Evolutionary conservation across 768 basidiomycete genomes (phyloP).

Genomic region (Amanita subjunquillea): DNA sequence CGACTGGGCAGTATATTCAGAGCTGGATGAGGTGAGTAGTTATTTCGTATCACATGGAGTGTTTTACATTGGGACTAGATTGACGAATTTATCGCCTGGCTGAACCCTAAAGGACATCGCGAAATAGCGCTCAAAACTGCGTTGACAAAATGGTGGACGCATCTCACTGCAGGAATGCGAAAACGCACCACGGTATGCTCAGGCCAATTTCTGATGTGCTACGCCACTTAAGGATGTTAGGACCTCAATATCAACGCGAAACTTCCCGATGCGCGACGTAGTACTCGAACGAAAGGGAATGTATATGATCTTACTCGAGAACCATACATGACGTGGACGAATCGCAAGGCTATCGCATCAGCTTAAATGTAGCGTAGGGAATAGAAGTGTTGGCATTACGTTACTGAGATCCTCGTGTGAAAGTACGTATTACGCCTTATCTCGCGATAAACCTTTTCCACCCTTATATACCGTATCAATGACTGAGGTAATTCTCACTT

Average conservation of each 20-base stretch:
- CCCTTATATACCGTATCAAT: not conserved
- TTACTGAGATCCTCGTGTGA: not conserved
- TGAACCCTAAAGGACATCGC: slow-evolving; percentile 86
- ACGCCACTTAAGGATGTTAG: slow-evolving; percentile 24
- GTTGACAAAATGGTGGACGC: slow-evolving; percentile 76
- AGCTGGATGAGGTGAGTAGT: slow-evolving; percentile 70
- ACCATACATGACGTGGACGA: slow-evolving; percentile 85
- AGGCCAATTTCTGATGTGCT: slow-evolving; percentile 3
- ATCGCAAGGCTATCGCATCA: slow-evolving; percentile 55
- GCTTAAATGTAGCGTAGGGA: slow-evolving; percentile 16
- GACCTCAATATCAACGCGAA: slow-evolving; percentile 62
- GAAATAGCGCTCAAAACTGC: slow-evolving; percentile 73
- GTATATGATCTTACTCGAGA: slow-evolving; percentile 62
- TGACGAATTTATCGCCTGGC: slow-evolving; percentile 77
- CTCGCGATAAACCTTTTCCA: not conserved
- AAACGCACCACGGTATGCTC: slow-evolving; percentile 62
- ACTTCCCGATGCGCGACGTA: slow-evolving; percentile 72
- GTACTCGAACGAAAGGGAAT: slow-evolving; percentile 52
- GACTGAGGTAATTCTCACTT: not conserved
- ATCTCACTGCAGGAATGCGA: slow-evolving; percentile 70
- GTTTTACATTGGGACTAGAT: slow-evolving; percentile 35
- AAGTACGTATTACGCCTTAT: not conserved
- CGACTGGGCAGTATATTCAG: slow-evolving; percentile 90
- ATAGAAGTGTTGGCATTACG: not conserved
- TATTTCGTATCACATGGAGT: slow-evolving; percentile 1